Percentiles rank a stretch among this genome's conserved stretches.
phyloP scores from a whole-genome alignment of 768 basidiomycete species.

The Mycena metata region DNA sequence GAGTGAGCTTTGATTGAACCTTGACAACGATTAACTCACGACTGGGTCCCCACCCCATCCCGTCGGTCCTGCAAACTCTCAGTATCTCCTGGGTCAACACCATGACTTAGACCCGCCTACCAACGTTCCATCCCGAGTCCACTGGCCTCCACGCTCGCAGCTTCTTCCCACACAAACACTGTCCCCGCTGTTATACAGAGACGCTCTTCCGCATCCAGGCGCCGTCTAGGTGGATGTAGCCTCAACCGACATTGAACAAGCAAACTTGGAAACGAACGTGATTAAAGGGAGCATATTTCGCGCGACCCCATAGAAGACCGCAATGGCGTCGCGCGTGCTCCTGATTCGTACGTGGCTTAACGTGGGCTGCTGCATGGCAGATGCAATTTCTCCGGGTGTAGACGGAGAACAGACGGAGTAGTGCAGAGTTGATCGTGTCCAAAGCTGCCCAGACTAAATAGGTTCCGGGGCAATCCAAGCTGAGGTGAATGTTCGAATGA shows the following conservation, averaged over 20 bases:
- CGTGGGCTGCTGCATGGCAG: slow-evolving; percentile 80
- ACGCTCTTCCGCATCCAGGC: slow-evolving; percentile 87
- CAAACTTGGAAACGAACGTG: slow-evolving; percentile 48
- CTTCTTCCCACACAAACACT: slow-evolving; percentile 92
- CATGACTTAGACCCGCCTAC: neutral
- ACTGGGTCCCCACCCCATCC: slow-evolving; percentile 89
- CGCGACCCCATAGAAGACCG: slow-evolving; percentile 85
- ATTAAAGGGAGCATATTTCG: slow-evolving; percentile 78
- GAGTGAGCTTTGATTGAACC: slow-evolving; percentile 11
- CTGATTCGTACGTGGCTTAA: slow-evolving; percentile 82
- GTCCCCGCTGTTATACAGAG: slow-evolving; percentile 80
- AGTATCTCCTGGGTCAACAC: neutral
- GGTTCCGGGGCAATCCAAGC: slow-evolving; percentile 28
- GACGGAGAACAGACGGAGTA: slow-evolving; percentile 38
- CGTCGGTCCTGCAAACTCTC: slow-evolving; percentile 59
- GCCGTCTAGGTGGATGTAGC: slow-evolving; percentile 51
- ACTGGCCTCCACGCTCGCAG: slow-evolving; percentile 84
- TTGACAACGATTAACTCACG: slow-evolving; percentile 64
- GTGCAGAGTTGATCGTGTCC: slow-evolving; percentile 16
- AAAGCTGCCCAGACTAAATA: slow-evolving; percentile 34
- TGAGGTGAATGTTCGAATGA: slow-evolving; percentile 56
- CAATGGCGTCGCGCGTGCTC: slow-evolving; percentile 83
- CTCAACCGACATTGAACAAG: neutral
- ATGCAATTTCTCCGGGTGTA: slow-evolving; percentile 32
- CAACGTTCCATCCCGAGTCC: slow-evolving; percentile 84